A percentile compares a stretch with the other conserved stretches of the same genome.
phyloP scores from a whole-genome alignment of 352 stramenopile genomes.

The Peronospora belbahrii region DNA sequence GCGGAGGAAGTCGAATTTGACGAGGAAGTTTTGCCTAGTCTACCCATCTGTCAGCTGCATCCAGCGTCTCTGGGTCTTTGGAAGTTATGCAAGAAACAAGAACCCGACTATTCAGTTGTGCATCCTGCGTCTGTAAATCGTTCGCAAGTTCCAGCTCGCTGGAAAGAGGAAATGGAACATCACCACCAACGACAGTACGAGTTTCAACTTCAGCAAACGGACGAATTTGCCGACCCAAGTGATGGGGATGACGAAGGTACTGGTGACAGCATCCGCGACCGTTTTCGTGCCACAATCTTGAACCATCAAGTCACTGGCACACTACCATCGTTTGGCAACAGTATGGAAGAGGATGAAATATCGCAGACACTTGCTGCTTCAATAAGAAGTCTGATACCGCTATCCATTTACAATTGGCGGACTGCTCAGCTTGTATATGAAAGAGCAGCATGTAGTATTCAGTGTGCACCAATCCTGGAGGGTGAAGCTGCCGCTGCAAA shows the following conservation, averaged over 20 bases:
- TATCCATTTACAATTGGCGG: slow-evolving; percentile 71
- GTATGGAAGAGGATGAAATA: slow-evolving; percentile 74
- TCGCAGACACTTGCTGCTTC: slow-evolving; percentile 43
- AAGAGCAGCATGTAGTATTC: slow-evolving; percentile 39
- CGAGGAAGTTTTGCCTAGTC: slow-evolving; percentile 29
- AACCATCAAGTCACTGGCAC: slow-evolving; percentile 21
- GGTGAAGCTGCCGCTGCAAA: slow-evolving; percentile 30
- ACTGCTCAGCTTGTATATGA: slow-evolving; percentile 53
- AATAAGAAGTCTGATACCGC: slow-evolving; percentile 39
- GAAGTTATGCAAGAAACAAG: slow-evolving; percentile 50
- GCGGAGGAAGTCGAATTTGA: slow-evolving; percentile 22
- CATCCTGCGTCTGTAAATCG: slow-evolving; percentile 41
- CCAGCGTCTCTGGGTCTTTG: slow-evolving; percentile 56
- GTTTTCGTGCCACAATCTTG: slow-evolving; percentile 9
- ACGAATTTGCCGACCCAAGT: slow-evolving; percentile 18
- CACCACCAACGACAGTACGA: slow-evolving; percentile 25
- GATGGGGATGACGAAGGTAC: slow-evolving; percentile 22
- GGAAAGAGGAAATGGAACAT: slow-evolving; percentile 36
- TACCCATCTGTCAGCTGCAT: slow-evolving; percentile 37
- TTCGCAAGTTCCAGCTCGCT: slow-evolving; percentile 19
- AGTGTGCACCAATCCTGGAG: slow-evolving; percentile 45
- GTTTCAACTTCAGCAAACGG: slow-evolving; percentile 19
- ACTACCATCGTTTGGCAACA: slow-evolving; percentile 40
- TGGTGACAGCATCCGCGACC: slow-evolving; percentile 6
- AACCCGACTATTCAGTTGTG: slow-evolving; percentile 28